Evolutionary conservation across 2,329 filamentous ascomycete genomes (phyloP).

Genomic region (Fusarium marasasianum): DNA sequence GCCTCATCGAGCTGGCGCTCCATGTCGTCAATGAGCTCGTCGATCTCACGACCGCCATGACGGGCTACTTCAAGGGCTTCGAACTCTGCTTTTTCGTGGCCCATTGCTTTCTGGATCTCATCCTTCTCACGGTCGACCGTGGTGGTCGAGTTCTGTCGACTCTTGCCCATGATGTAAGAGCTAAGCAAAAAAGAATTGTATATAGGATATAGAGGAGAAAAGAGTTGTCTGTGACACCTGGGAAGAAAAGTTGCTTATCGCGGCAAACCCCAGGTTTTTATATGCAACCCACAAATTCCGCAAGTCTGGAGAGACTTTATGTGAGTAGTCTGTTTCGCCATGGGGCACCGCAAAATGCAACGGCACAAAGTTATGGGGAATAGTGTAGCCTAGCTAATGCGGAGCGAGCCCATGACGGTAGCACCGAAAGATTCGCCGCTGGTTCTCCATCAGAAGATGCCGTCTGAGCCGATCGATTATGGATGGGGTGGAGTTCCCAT

Average conservation of each 20-base stretch:
- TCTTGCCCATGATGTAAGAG: constrained; percentile 19
- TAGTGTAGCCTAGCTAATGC: neutral
- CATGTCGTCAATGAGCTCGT: constrained; percentile 53
- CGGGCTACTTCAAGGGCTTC: constrained; percentile 51
- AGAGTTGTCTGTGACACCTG: constrained; percentile 7
- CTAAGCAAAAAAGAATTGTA: neutral
- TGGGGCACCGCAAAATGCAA: constrained; percentile 26
- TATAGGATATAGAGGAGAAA: neutral
- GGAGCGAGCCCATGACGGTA: constrained; percentile 29
- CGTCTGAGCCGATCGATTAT: constrained; percentile 23
- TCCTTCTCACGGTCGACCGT: constrained; percentile 37
- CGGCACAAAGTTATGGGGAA: constrained; percentile 5
- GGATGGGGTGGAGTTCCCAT: constrained; percentile 6
- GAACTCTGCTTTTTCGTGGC: constrained; percentile 43
- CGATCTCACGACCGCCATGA: constrained; percentile 48
- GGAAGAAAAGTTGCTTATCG: neutral
- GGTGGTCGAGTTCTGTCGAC: constrained; percentile 33
- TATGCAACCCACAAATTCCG: constrained; percentile 16
- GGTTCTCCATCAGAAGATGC: constrained; percentile 28
- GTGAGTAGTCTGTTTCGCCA: constrained; percentile 13
- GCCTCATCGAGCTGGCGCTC: constrained; percentile 51
- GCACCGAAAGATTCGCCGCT: constrained; percentile 40
- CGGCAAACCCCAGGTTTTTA: constrained; percentile 28
- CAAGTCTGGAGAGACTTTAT: constrained; percentile 28
- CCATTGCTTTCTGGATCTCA: constrained; percentile 25